Conservation (phyloP, 139 green algal species). For the Monoraphidium neglectum region DNA sequence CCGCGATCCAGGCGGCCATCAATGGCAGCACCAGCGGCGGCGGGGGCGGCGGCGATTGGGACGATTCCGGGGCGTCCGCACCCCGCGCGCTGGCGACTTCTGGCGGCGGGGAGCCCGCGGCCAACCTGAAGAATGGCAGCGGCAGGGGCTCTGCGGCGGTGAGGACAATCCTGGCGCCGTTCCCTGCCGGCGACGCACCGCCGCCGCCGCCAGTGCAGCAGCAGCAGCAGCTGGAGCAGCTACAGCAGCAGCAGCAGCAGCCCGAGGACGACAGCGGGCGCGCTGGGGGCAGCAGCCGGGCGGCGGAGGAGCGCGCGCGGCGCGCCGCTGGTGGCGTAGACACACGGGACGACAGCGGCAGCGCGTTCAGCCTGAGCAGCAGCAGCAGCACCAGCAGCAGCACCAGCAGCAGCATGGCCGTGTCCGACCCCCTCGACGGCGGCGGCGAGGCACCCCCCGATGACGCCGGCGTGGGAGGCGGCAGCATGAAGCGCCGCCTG, state of each 20-base stretch:
- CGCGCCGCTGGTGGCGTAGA: not conserved
- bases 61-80: not conserved
- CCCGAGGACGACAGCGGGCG: no score
- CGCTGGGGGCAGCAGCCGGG: no score
- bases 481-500: not conserved
- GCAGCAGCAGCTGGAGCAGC: not conserved
- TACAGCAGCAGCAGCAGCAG: not conserved
- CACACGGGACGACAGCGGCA: not conserved
- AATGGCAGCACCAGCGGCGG: slow-evolving; percentile 6
- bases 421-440: not conserved
- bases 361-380: not conserved
- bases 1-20: no score
- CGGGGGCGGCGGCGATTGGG: not conserved
- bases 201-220: not conserved
- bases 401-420: not conserved
- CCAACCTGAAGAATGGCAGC: not conserved
- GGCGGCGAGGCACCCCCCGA: not conserved
- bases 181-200: not conserved
- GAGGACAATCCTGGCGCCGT: no score
- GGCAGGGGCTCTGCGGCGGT: not conserved
- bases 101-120: not conserved
- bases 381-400: not conserved
- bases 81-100: not conserved
- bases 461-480: not conserved
- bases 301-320: no score